Base-by-base conservation (phyloP, 2,329 filamentous ascomycete genomes). In the Aspergillus melleus region DNA sequence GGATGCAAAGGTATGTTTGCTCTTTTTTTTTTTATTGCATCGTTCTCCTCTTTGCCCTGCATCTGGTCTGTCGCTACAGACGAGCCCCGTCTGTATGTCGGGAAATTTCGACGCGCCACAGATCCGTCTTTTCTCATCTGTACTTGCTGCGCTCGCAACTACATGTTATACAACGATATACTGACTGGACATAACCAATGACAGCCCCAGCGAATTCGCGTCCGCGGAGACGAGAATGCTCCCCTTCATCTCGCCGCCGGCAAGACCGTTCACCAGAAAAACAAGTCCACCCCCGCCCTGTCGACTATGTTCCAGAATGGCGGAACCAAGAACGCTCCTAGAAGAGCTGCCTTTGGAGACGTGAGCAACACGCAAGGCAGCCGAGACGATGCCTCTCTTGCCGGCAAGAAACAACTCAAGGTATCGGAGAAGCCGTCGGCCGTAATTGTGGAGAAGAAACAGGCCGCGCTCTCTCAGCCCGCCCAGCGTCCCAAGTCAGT, bases 311-410 rank as follows among this genome's bases (percentile, higher is more conserved):
- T 83, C 61, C 79, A 83, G 62, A 82, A 80, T 53, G 82, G 79
- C 59, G 82, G 80, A 44, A 76, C 88, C 64, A 91, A 88, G 75
- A 83, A 83, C 56, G 82, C 85, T 59, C 82, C 88, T 57, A 95
- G 93, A 80, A 88, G 92, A 66, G 87, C 88, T 63, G 91, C 87
- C 12, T 92, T 96, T 76, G 90, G 86, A 53, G 92, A 96, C 73
- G 84, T 95, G 62, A 95, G 90, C 81, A 94, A 93, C 71, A 87
- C 81, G 32, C 72, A 74, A 19, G 66, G 70, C 3, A 76, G 72
- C 54, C 84, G 85, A 67, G 87, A 90, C 73, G 87, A 89, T 68
- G 80, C 80, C 42, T 79, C 78, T 55, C 70, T 85, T 26, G 66
- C 72, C 29, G 78, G 76, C 60, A 86, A 85, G 71, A 76, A 77